A percentile compares a stretch with the other conserved stretches of the same genome.
These are phyloP conservation scores for Fusarium sublunatum DNA, from an alignment of 2,329 filamentous ascomycete genomes.

Conservation along the genomic window DNA sequence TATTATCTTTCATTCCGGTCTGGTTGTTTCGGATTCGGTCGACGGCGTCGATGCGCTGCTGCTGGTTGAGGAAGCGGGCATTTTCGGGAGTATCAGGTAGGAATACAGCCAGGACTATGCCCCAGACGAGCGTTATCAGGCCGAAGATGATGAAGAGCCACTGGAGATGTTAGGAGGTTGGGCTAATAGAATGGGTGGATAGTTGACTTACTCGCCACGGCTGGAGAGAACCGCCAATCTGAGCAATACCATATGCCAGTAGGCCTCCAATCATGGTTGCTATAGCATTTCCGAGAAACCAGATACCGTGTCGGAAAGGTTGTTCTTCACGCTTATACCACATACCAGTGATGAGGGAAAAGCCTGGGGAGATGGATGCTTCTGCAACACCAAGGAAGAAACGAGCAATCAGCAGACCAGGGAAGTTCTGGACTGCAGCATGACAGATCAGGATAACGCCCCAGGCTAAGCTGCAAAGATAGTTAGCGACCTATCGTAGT, in stretches of 20 bases:
- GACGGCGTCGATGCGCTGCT: constrained; percentile 28
- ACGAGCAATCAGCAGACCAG: constrained; percentile 28
- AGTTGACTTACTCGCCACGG: constrained; percentile 34
- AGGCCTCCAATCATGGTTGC: constrained; percentile 39
- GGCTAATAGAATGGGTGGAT: fast-evolving
- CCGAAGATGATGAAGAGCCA: constrained; percentile 44
- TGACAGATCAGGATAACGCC: constrained; percentile 35
- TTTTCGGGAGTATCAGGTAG: constrained; percentile 33
- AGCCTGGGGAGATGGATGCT: constrained; percentile 40
- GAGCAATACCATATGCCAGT: constrained; percentile 38
- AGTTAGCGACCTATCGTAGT: background rate
- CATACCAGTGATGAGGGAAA: constrained; percentile 42
- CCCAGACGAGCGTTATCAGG: constrained; percentile 38
- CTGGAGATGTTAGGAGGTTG: background rate
- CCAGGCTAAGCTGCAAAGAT: constrained; percentile 21
- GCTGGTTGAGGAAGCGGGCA: constrained; percentile 31
- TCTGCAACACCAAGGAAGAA: constrained; percentile 42
- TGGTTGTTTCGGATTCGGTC: constrained; percentile 36
- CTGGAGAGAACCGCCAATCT: constrained; percentile 26
- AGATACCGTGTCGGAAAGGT: constrained; percentile 40
- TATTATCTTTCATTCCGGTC: constrained; percentile 37
- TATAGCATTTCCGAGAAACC: constrained; percentile 40
- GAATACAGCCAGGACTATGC: constrained; percentile 21
- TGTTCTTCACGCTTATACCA: constrained; percentile 42
- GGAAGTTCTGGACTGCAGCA: constrained; percentile 33